Base-by-base conservation (phyloP, 345 rosid genomes). In the Populus davidiana region DNA sequence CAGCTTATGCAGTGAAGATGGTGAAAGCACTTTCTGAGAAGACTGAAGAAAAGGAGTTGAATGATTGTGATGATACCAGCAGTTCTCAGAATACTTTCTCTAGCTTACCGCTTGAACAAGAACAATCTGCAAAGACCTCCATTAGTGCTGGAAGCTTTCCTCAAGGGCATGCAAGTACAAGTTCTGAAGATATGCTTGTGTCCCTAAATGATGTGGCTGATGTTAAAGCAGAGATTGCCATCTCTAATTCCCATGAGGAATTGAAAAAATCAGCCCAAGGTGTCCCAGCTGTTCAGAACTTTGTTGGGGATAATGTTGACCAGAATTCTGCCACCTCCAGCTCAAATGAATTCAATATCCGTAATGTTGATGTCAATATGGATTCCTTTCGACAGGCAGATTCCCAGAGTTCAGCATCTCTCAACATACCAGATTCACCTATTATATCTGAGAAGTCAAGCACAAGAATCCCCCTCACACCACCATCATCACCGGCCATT, bases 111-210 rank as follows among this genome's bases (percentile, higher is more conserved):
- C 92, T 73, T 76, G 98, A 92, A 47, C 95, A 87, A 70, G 97
- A 85, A 79, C 94, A 88, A 86, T 94, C 97, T 70, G 82, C 84
- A 64, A 92, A 91, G 80, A 89, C 98, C 76, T 94, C 98, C 64
- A 88, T 91, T 75, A 91, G 98, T 85, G 82, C 86, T 75, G 93
- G 95, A 82, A 94, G 98, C 94, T 94, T 88, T 75, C 97, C 96
- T 71, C 95, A 88, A 72, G 97, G 84, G 73, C 97, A 90, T 83
- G 89, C 83, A 79, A 92, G 98, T 86, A 78, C 95, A 82, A 85
- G 97, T 84, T 94, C 96, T 69, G 97, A 94, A 86, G 98, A 90
- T 75, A 83, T 81, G 75, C 81, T 84, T 68, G 67, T 82, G 61
- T 73, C 90, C 64, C 73, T 86, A 78, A 90, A 85, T 83, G 73